These are phyloP conservation scores for Ceratocystis alfenasii DNA, from an alignment of 2,329 filamentous ascomycete genomes.

Conservation along the genomic window DNA sequence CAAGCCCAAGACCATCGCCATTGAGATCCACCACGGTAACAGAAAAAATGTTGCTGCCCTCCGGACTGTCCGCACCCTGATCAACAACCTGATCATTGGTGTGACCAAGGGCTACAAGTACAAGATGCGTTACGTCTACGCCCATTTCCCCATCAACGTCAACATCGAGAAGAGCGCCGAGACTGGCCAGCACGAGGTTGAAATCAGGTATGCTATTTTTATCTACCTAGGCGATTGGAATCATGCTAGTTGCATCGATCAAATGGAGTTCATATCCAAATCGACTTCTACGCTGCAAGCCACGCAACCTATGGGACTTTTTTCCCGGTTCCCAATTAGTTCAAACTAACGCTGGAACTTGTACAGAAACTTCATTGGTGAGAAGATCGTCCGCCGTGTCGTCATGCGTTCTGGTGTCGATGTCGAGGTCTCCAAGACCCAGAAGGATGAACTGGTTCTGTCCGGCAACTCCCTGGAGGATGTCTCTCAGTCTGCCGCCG, in stretches of 20 bases:
- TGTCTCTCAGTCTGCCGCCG: conserved; percentile 94
- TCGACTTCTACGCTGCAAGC: neutral
- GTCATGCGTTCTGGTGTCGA: conserved; percentile 82
- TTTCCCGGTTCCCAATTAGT: neutral
- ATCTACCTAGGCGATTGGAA: neutral
- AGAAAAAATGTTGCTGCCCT: conserved; percentile 98
- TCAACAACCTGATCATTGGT: conserved; percentile 97
- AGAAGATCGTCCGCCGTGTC: conserved; percentile 96
- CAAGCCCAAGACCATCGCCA: conserved; percentile 76
- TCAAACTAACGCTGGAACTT: conserved; percentile 27
- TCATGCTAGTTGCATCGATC: neutral
- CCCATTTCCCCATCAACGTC: conserved; percentile 99
- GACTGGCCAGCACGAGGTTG: conserved; percentile 76
- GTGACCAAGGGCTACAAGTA: conserved; percentile 99
- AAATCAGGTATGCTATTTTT: conserved; percentile 67
- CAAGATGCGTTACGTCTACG: conserved; percentile 99
- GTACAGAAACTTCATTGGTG: conserved; percentile 88
- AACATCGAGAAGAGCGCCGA: conserved; percentile 95
- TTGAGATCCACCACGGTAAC: conserved; percentile 96
- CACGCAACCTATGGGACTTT: no score
- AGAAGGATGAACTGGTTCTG: conserved; percentile 96
- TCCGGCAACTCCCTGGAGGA: conserved; percentile 90
- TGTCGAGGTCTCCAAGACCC: conserved; percentile 75
- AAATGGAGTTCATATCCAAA: neutral
- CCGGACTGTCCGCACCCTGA: conserved; percentile 92